Conservation (phyloP, 768 basidiomycete species). For the Mycena olivaceomarginata region DNA sequence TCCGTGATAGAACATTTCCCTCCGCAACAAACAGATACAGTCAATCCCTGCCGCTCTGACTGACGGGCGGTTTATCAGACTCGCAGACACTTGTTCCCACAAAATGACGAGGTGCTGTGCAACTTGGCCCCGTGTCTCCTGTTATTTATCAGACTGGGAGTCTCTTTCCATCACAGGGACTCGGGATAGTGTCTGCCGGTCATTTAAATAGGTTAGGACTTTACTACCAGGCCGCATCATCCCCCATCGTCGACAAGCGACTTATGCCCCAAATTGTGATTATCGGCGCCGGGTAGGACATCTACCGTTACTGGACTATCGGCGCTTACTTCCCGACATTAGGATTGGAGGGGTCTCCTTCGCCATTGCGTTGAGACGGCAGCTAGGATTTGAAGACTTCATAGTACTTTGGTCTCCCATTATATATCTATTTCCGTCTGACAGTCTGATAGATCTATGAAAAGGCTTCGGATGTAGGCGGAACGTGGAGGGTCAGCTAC, state of each 20-base stretch:
- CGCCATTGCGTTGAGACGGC: constrained; percentile 26
- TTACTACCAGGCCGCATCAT: neutral
- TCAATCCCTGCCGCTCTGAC: too few relatives aligned
- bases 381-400: constrained; percentile 22
- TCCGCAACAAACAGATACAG: too few relatives aligned
- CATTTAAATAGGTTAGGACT: neutral
- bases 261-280: constrained; percentile 20
- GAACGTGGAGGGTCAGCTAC: constrained; percentile 65
- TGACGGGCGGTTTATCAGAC: too few relatives aligned
- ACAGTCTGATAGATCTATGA: constrained; percentile 11
- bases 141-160: too few relatives aligned
- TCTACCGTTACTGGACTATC: neutral
- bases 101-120: too few relatives aligned
- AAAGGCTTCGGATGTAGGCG: neutral
- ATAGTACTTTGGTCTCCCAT: neutral
- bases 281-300: constrained; percentile 23
- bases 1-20: too few relatives aligned
- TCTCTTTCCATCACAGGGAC: neutral
- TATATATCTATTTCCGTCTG: neutral
- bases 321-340: neutral
- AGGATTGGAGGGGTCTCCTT: constrained; percentile 21
- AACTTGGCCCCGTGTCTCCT: too few relatives aligned
- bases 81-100: too few relatives aligned
- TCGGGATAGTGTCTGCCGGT: constrained; percentile 37
- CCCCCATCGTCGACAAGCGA: neutral